These are phyloP conservation scores for Lachancea fermentati DNA, from an alignment of 805 yeast species.

Conservation along the genomic window DNA sequence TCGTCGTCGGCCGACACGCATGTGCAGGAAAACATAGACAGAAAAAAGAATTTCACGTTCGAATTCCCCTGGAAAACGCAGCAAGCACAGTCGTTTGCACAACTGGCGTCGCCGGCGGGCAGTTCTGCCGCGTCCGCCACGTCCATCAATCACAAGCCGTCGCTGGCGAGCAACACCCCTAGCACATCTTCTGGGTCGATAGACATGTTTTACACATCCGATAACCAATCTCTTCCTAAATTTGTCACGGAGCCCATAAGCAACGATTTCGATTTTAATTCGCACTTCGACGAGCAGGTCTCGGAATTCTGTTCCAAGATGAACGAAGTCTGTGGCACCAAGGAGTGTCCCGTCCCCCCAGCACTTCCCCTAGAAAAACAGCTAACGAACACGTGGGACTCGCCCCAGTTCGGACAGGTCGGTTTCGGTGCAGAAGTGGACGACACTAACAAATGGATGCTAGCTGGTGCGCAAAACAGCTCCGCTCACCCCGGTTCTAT, in stretches of 20 bases:
- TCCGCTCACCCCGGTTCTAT: neutral
- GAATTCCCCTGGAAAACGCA: constrained; percentile 47
- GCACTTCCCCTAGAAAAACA: constrained; percentile 1
- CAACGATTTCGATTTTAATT: constrained; percentile 34
- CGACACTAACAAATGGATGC: constrained; percentile 9
- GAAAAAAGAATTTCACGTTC: constrained; percentile 37
- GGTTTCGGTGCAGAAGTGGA: constrained; percentile 10
- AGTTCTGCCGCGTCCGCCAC: constrained; percentile 25
- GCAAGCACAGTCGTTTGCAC: neutral
- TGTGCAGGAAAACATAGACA: constrained; percentile 15
- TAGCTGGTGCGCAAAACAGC: constrained; percentile 1
- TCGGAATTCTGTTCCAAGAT: constrained; percentile 71
- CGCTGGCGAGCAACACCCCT: constrained; percentile 5
- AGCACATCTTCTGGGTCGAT: constrained; percentile 10
- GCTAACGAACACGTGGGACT: constrained; percentile 9
- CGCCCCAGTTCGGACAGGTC: constrained; percentile 18
- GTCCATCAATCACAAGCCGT: constrained; percentile 5
- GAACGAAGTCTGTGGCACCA: constrained; percentile 79
- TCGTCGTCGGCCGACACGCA: constrained; percentile 2
- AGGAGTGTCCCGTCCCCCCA: constrained; percentile 58
- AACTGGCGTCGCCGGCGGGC: constrained; percentile 14
- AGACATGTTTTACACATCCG: constrained; percentile 5
- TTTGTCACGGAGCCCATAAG: constrained; percentile 4
- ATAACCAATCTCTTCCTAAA: constrained; percentile 7
- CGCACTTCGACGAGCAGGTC: constrained; percentile 61